Conservation (phyloP, 306 rosid genomes). For the Prosopis cineraria region DNA sequence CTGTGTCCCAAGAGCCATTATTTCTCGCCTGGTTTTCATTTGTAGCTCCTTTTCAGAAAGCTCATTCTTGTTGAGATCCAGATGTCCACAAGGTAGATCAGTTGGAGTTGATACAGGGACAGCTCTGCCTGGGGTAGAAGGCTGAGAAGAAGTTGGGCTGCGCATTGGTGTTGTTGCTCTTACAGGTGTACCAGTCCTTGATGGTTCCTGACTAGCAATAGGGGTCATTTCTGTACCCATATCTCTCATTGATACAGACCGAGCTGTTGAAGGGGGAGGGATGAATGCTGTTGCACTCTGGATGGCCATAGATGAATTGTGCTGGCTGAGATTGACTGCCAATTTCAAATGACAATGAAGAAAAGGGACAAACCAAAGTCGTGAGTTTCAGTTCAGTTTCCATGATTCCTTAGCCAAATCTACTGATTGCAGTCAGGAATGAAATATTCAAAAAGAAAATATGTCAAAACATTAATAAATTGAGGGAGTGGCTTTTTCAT, state of each 20-base stretch:
- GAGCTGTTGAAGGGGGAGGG: conserved; percentile 89
- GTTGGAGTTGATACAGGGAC: conserved; percentile 39
- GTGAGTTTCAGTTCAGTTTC: conserved; percentile 12
- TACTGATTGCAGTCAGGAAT: conserved; percentile 17
- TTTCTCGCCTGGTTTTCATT: conserved; percentile 87
- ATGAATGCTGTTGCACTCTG: conserved; percentile 76
- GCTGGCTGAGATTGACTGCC: conserved; percentile 79
- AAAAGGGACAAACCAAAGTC: conserved; percentile 17
- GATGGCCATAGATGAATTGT: conserved; percentile 66
- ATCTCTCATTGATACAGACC: conserved; percentile 97
- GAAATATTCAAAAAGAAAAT: conserved; percentile 2
- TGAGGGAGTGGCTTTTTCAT: not conserved
- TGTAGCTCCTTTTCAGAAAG: conserved; percentile 90
- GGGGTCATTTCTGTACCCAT: conserved; percentile 99
- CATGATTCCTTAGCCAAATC: not conserved
- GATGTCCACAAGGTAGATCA: conserved; percentile 36
- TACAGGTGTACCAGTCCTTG: conserved; percentile 92
- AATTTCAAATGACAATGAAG: conserved; percentile 33
- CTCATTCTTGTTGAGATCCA: conserved; percentile 45
- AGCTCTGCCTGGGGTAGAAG: conserved; percentile 81
- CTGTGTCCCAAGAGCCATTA: conserved; percentile 86
- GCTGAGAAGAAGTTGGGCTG: conserved; percentile 82
- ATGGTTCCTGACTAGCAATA: conserved; percentile 96
- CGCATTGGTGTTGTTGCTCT: conserved; percentile 91
- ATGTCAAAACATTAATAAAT: conserved; percentile 20